Evolutionary conservation across 2,329 filamentous ascomycete genomes (phyloP), one percentile per base, ranked within the genome.

Genomic region (Incumbomyces lentus): DNA sequence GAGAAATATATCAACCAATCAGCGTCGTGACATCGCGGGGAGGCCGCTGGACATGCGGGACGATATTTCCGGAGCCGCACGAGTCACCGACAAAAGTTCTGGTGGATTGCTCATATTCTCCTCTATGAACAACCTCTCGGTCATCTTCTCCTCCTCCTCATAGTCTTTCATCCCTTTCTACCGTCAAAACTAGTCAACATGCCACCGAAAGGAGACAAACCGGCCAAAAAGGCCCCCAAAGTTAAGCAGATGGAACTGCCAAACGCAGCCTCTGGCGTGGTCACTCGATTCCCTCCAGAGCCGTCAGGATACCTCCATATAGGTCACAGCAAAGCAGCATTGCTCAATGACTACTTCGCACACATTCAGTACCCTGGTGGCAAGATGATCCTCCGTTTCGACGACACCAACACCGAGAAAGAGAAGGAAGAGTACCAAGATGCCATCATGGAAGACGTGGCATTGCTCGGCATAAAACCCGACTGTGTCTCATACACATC

Each of bases 381-480:
- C 37, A 93, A 84, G 59, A 74, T 98, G 58, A 81, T 93, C 49
- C 78, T 96, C 41, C 85, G 92, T 50, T 92, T 98, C 61, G 92
- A 98, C 63, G 92, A 98, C 62, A 98, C 92, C 47, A 98, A 98
- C 68, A 92, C 92, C 6, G 82, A 84, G 50, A 96, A 96, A 66
- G 92, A 98, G 74, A 95, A 94, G 72, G 81, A 90, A 64, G 92
- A 96, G 69, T 98, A 83, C 64, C 83, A 96, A 64, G 88, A 96
- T 67, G 78, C 88, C 4, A 98, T 98, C 52, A 73, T 95, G 33
- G 84, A 95, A 69, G 92, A 98, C 65, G 76, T 95, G 42, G 80
- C 81, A 41, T 75, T 96, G 44, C 87, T 98, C 75, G 90, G 89
- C 26, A 86, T 98, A 66, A 86, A 84, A 68, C 86, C 89, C 17